Conservation (phyloP, 176 grass and related monocot genomes). For the Rhynchospora pubera region DNA sequence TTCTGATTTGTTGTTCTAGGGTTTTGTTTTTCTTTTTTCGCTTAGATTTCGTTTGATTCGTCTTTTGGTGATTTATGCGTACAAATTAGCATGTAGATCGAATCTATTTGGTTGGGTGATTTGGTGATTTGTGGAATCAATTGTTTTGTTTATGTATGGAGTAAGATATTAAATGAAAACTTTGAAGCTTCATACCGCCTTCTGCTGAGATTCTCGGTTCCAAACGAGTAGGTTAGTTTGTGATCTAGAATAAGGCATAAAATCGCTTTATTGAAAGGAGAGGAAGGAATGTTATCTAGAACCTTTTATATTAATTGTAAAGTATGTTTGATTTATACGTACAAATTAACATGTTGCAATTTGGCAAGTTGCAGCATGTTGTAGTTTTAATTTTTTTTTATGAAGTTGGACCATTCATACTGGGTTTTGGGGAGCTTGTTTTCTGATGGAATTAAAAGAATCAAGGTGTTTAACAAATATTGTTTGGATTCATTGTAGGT, state of each 20-base stretch:
- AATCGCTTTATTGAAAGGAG: background rate
- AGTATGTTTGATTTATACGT: background rate
- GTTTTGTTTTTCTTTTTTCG: background rate
- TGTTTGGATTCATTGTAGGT: constrained; percentile 23
- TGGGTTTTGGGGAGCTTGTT: background rate
- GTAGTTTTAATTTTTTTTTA: background rate
- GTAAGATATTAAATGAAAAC: background rate
- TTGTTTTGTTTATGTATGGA: background rate
- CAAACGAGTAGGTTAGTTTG: background rate
- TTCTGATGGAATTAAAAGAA: background rate
- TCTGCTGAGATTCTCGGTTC: background rate
- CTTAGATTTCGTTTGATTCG: background rate
- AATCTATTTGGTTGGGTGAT: background rate
- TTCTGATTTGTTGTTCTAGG: background rate
- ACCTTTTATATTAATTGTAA: background rate
- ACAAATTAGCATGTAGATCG: background rate
- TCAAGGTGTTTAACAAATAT: background rate
- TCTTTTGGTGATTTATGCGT: background rate
- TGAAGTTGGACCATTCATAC: background rate
- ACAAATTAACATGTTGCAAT: background rate
- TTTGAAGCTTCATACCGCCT: no score
- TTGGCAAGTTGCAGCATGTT: background rate
- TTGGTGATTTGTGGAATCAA: background rate
- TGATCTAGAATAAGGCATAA: background rate
- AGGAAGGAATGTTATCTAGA: background rate